Percentiles rank a stretch among this genome's conserved stretches.
Evolutionary conservation across 2,329 filamentous ascomycete species (phyloP).

Genomic region (Penicillium sp.): DNA sequence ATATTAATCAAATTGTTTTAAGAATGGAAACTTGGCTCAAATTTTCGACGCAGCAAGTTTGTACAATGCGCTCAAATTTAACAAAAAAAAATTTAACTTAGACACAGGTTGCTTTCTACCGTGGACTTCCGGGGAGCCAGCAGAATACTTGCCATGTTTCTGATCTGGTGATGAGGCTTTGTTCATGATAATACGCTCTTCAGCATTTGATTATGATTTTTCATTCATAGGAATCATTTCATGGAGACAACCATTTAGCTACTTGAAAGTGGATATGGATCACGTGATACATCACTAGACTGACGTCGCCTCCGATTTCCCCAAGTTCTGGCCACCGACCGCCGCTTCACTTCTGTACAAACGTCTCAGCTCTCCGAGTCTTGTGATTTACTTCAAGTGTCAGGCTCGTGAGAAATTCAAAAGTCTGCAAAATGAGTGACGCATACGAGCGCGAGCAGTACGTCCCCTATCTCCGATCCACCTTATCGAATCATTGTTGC

Average conservation of each 20-base stretch:
- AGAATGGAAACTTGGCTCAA: no score
- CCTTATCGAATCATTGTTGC: not conserved
- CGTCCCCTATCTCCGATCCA: conserved; percentile 14
- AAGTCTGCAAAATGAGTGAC: conserved; percentile 62
- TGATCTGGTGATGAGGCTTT: not conserved
- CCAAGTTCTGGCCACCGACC: conserved; percentile 3
- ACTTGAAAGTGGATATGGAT: not conserved
- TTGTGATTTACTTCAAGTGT: not conserved
- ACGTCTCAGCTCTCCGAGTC: not conserved
- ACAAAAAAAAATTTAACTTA: no score
- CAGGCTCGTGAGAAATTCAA: not conserved
- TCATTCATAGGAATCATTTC: no score
- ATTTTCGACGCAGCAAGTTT: no score
- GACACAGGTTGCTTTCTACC: no score
- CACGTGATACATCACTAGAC: not conserved
- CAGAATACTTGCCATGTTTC: not conserved
- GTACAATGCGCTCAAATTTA: no score
- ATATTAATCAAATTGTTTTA: no score
- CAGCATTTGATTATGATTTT: no score
- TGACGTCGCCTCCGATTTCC: conserved; percentile 6
- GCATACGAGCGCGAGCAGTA: conserved; percentile 75
- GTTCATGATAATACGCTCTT: not conserved
- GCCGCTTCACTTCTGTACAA: not conserved
- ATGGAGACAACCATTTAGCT: not conserved
- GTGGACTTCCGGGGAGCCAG: no score